Percentiles rank a stretch among this genome's conserved stretches.
Conservation (phyloP, 768 basidiomycete genomes). For the Termitomyces sp. region DNA sequence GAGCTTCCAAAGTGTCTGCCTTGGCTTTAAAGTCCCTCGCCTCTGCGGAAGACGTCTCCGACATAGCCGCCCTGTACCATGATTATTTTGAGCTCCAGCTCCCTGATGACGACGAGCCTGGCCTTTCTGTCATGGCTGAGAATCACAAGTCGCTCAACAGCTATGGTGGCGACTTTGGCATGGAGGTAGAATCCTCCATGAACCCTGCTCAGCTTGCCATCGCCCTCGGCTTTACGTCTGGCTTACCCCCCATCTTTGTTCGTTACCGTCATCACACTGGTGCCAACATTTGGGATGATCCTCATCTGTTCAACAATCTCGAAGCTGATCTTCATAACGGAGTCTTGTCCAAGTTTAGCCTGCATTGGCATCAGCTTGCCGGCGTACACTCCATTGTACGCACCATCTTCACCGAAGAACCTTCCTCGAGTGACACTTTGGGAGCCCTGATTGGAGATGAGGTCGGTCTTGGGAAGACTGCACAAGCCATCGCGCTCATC, state of each 20-base stretch:
- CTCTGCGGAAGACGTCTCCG: not conserved
- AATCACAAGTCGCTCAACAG: conserved; percentile 6
- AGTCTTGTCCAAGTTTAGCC: not conserved
- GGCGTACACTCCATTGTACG: conserved; percentile 21
- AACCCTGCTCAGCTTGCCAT: conserved; percentile 9
- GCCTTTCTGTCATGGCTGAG: not conserved
- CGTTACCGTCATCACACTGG: conserved; percentile 15
- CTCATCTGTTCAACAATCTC: not conserved
- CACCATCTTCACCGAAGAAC: conserved; percentile 9
- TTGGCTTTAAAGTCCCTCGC: not conserved
- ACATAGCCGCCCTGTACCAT: not conserved
- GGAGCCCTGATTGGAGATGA: conserved; percentile 25
- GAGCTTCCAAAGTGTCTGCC: not conserved
- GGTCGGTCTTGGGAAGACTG: conserved; percentile 31
- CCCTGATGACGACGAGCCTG: not conserved
- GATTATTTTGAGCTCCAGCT: not conserved
- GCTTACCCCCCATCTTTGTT: conserved; percentile 23
- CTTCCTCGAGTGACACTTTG: not conserved
- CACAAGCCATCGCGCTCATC: conserved; percentile 18
- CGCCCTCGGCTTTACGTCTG: conserved; percentile 17
- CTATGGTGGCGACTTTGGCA: conserved; percentile 7
- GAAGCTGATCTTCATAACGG: not conserved
- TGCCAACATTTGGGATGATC: conserved; percentile 18
- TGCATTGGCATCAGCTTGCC: conserved; percentile 26
- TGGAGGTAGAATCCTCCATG: conserved; percentile 11